Evolutionary conservation across 352 stramenopile species (phyloP), one percentile per base, ranked within the genome.

Genomic region (Plasmopara halstedii): DNA sequence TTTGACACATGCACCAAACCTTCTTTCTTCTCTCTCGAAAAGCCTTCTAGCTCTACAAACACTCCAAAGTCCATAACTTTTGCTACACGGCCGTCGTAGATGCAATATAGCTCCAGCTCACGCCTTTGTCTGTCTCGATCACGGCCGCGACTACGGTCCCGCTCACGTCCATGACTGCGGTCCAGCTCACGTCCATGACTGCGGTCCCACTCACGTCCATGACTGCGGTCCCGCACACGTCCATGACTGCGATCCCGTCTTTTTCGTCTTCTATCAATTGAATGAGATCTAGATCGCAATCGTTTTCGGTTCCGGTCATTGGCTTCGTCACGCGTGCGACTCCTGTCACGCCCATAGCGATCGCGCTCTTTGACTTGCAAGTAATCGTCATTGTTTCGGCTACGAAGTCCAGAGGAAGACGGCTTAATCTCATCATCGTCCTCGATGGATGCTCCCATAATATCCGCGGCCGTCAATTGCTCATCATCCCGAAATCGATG

Each of bases 61-160:
- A 95, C 82, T 7, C 96, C 96, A 85, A 98, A 98, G 50, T 99
- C 95, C 64, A 98, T 92, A 19, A 97, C 72, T 52, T 97, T 98
- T 46, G 73, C 78, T 14, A 99, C 90, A 7, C 67, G 76, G 15
- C 89, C 96, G 26, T 92, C 74, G 56, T 98, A 98, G 53, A 99
- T 98, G 29, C 74, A 65, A 65, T 98, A 96, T 25, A 98, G 57
- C 58, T 97, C 78, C 20, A 94, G 38, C 37, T 66, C 64, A 11
- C 51, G 42, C 29, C 26, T 38, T 33, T 48, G 45, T 29, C 51
- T 51, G 20, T 50, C 46, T 46, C 62, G 11, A 10, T 29, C 25
- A 29, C 3, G 25, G 11, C 25, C 51, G 20, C 51, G 52, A 31
- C 60, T 46, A n/a, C n/a, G n/a, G n/a, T n/a, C n/a, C n/a, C n/a